Conservation (phyloP, 2,329 filamentous ascomycete species). For the Oidium heveae region DNA sequence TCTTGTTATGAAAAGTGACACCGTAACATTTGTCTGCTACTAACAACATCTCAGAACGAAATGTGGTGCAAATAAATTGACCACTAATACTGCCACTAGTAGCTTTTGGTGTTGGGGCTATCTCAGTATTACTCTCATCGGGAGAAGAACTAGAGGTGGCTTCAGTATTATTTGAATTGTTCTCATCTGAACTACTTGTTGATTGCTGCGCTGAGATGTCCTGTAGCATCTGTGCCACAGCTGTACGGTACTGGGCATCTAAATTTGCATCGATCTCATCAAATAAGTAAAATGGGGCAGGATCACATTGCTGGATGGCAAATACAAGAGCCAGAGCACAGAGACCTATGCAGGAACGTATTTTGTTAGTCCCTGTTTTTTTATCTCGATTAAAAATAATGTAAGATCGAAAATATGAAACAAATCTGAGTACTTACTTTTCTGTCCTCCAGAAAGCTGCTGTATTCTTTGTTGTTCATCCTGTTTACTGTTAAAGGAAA, state of each 20-base stretch:
- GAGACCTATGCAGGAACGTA: conserved; percentile 30
- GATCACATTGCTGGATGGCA: conserved; percentile 93
- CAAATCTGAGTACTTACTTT: conserved; percentile 39
- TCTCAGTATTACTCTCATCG: no score
- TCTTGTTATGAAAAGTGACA: conserved; percentile 82
- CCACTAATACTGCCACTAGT: conserved; percentile 22
- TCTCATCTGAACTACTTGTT: neutral
- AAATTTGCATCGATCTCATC: conserved; percentile 98
- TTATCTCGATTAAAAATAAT: neutral
- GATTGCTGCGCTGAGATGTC: conserved; percentile 37
- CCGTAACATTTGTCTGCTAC: conserved; percentile 97
- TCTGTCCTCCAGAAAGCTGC: conserved; percentile 89
- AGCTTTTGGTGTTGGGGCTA: no score
- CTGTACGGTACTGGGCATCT: conserved; percentile 91
- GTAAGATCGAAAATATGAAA: neutral
- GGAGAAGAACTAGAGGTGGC: neutral
- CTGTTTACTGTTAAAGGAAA: conserved; percentile 95
- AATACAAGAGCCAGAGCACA: conserved; percentile 96
- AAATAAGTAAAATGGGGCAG: conserved; percentile 95
- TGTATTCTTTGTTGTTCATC: conserved; percentile 97
- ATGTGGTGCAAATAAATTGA: conserved; percentile 97
- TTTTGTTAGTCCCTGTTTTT: conserved; percentile 4
- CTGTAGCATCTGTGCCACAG: conserved; percentile 71
- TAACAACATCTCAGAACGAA: conserved; percentile 84
- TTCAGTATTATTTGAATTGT: conserved; percentile 11